These are phyloP conservation scores for Aspergillus conjunctus DNA, from an alignment of 495 filamentous ascomycete species.

Conservation along the genomic window DNA sequence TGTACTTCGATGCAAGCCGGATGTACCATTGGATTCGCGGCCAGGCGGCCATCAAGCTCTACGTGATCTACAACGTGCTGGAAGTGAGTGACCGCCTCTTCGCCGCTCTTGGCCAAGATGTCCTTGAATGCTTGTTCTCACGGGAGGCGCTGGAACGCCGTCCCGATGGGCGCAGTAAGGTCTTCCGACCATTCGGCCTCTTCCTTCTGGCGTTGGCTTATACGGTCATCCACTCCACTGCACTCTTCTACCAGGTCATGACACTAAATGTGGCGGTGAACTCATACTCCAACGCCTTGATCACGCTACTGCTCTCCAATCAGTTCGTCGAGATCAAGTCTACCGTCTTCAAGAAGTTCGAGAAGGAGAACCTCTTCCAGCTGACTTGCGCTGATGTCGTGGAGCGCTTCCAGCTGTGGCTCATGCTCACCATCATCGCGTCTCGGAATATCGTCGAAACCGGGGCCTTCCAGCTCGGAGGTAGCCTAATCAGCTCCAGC, in stretches of 20 bases:
- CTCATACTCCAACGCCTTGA: constrained; percentile 93
- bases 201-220: constrained; percentile 86
- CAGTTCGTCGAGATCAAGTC: constrained; percentile 99
- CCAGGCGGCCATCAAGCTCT: constrained; percentile 95
- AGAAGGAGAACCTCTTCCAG: constrained; percentile 97
- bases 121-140: constrained; percentile 94
- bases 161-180: constrained; percentile 84
- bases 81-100: constrained; percentile 87
- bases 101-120: constrained; percentile 89
- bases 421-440: constrained; percentile 94
- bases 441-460: constrained; percentile 94
- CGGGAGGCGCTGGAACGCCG: constrained; percentile 87
- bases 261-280: constrained; percentile 98
- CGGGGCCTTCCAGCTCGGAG: constrained; percentile 56
- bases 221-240: constrained; percentile 81
- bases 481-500: constrained; percentile 36
- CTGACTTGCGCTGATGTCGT: constrained; percentile 95
- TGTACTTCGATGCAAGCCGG: constrained; percentile 91
- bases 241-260: constrained; percentile 95
- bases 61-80: constrained; percentile 96
- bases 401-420: constrained; percentile 95
- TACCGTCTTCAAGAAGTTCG: constrained; percentile 95
- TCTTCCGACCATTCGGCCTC: constrained; percentile 88
- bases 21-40: constrained; percentile 99
- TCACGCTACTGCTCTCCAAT: constrained; percentile 89